Evolutionary conservation across 441 rosid genomes (phyloP), one percentile per base, ranked within the genome.

Genomic region (Cnidoscolus chayamansa): DNA sequence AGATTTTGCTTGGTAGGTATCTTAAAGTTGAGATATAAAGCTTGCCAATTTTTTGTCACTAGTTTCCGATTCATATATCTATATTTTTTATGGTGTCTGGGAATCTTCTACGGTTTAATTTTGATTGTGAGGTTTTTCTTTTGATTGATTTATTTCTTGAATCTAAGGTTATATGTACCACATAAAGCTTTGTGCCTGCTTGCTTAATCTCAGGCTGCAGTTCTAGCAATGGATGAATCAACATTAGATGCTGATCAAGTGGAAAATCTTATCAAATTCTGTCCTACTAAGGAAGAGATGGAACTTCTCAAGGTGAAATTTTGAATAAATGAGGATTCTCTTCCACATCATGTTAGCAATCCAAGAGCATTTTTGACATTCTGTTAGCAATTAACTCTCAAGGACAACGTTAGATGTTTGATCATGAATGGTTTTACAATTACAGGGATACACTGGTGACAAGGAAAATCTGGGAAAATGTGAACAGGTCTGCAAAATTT

Each of bases 211-310:
- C 82, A 96, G 99, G 97, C 92, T 72, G 99, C 96, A 73, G 94
- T 93, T 57, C 84, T 95, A 66, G 95, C 97, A 63, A 88, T 95
- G 98, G 98, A 95, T 85, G 99, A 89, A 9, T 79, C 94, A 45
- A 76, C 90, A 67, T 83, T 95, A 81, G 97, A 95, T 83, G 89
- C 83, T 80, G 99, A 95, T 82, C 99, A 95, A 79, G 93, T 95
- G 78, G 99, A 95, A 67, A 95, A 95, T 85, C 97, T 95, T 77
- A 91, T 95, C 79, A 93, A 91, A 68, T 93, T 93, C 80, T 95
- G 98, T 75, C 99, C 98, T 49, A 93, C 98, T 16, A 93, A 95
- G 82, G 99, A 95, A 81, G 99, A 95, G 87, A 93, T 93, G 97
- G 99, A 95, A 80, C 89, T 82, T 81, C 93, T 95, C 59, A 91